Conservation (phyloP, 768 basidiomycete species). For the Mrakia frigida region DNA sequence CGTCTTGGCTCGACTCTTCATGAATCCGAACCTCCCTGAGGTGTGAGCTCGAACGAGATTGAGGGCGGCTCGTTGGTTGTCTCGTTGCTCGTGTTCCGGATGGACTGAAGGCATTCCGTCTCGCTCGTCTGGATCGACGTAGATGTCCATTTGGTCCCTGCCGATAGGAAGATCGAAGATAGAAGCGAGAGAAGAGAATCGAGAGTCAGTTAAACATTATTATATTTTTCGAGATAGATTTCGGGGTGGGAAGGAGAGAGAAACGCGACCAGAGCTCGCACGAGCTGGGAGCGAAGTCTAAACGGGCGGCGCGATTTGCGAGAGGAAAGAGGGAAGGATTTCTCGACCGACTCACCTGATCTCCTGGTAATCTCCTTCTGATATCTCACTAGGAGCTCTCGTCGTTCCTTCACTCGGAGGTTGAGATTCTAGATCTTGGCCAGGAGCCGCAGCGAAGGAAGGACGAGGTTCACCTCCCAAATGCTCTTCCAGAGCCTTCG, state of each 20-base stretch:
- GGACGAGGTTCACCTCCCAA: conserved; percentile 12
- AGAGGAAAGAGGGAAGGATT: too few relatives aligned
- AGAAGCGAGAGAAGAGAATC: neutral
- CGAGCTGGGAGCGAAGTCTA: neutral
- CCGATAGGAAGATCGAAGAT: neutral
- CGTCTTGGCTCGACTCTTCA: conserved; percentile 34
- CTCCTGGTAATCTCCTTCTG: conserved; percentile 92
- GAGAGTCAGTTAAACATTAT: neutral
- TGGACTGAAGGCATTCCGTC: conserved; percentile 57
- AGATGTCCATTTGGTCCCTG: conserved; percentile 57
- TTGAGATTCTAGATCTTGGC: conserved; percentile 50
- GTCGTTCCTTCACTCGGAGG: conserved; percentile 96
- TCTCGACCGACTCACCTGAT: conserved; percentile 49
- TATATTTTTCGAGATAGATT: neutral
- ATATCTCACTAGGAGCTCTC: conserved; percentile 83
- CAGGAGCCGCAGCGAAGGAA: neutral
- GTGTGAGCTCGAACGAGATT: conserved; percentile 45
- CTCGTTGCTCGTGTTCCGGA: conserved; percentile 40
- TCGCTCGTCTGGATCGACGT: conserved; percentile 60
- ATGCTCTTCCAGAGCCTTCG: conserved; percentile 22
- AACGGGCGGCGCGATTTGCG: too few relatives aligned
- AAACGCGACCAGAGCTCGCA: neutral
- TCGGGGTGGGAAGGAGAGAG: neutral
- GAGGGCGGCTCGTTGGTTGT: conserved; percentile 34
- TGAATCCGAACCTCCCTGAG: conserved; percentile 38